Conservation (phyloP, 2,329 filamentous ascomycete genomes). For the Capronia epimyces region DNA sequence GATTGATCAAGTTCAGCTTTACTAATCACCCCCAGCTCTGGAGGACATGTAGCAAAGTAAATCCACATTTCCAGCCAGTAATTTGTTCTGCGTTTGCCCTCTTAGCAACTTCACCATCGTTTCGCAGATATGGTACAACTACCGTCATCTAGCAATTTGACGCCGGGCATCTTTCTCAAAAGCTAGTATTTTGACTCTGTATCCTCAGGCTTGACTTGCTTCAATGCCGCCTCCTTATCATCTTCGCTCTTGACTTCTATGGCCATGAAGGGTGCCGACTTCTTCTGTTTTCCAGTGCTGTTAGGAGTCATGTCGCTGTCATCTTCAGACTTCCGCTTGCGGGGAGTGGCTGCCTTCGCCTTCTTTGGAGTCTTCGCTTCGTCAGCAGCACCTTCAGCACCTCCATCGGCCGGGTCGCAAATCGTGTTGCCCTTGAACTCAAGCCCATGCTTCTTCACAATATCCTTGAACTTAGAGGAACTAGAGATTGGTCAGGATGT, state of each 20-base stretch:
- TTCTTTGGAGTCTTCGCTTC: constrained; percentile 3
- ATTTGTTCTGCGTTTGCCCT: background rate
- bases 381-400: background rate
- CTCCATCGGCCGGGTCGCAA: background rate
- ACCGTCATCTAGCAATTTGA: background rate
- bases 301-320: background rate
- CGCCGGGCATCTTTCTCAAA: too few species aligned
- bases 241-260: background rate
- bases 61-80: background rate
- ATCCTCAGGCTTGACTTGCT: background rate
- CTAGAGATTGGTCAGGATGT: background rate
- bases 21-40: too few species aligned
- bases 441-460: constrained; percentile 7
- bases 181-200: background rate
- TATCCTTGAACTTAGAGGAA: constrained; percentile 6
- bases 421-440: background rate
- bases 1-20: too few species aligned
- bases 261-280: background rate
- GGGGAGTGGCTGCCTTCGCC: background rate
- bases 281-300: constrained; percentile 6
- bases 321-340: constrained; percentile 5
- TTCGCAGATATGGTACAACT: background rate
- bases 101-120: background rate
- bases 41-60: background rate
- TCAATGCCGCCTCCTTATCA: background rate